phyloP scores from a whole-genome alignment of 2,329 filamentous ascomycete species.

The Ophiobolus disseminans region DNA sequence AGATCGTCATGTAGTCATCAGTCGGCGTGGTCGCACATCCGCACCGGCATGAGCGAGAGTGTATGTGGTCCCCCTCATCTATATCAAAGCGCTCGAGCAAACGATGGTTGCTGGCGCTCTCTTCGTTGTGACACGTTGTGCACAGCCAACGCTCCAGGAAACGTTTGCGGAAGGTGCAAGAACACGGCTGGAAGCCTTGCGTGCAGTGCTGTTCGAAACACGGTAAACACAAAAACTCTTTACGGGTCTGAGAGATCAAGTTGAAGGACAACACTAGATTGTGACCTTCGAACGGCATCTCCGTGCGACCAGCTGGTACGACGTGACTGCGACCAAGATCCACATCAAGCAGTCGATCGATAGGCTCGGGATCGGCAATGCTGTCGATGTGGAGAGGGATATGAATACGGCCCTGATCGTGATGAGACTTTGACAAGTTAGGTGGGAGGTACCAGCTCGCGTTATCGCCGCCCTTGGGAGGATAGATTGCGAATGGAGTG shows the following conservation, averaged over 20 bases:
- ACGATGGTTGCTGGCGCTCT: background rate
- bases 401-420: conserved; percentile 35
- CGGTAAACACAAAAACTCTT: conserved; percentile 17
- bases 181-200: conserved; percentile 7
- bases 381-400: conserved; percentile 16
- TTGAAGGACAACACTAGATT: conserved; percentile 10
- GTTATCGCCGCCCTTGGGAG: conserved; percentile 12
- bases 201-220: conserved; percentile 15
- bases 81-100: background rate
- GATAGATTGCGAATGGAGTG: conserved; percentile 23
- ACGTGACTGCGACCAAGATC: conserved; percentile 22
- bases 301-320: conserved; percentile 16
- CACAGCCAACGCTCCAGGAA: conserved; percentile 29
- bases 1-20: conserved; percentile 3
- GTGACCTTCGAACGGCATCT: conserved; percentile 20
- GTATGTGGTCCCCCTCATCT: background rate
- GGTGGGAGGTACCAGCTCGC: conserved; percentile 12
- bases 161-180: conserved; percentile 25
- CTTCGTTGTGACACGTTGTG: conserved; percentile 15
- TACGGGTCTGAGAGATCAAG: conserved; percentile 1
- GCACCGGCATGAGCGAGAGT: conserved; percentile 9
- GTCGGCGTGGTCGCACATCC: conserved; percentile 1
- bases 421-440: conserved; percentile 11
- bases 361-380: conserved; percentile 19
- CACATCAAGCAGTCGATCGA: conserved; percentile 29